phyloP scores from a whole-genome alignment of 495 filamentous ascomycete genomes.

The Penicillium simplicissimum region DNA sequence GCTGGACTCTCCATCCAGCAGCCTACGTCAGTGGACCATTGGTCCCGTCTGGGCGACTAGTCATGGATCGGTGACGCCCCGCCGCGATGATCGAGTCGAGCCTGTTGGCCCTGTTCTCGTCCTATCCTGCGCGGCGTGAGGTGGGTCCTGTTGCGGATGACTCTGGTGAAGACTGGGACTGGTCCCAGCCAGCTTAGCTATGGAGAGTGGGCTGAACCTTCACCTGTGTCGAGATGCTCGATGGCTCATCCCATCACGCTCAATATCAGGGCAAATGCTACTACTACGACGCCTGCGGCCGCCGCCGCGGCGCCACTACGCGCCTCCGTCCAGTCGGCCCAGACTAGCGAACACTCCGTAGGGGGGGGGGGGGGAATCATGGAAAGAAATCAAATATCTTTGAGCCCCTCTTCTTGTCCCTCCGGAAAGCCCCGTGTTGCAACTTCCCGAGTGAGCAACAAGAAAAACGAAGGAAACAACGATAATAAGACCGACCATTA shows the following conservation, averaged over 20 bases:
- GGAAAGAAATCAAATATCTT: not conserved
- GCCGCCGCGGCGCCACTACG: not conserved
- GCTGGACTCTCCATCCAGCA: conserved; percentile 19
- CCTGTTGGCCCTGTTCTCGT: conserved; percentile 27
- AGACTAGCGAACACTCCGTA: not conserved
- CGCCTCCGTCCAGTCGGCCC: not conserved
- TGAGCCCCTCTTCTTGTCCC: not conserved
- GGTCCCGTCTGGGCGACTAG: conserved; percentile 26
- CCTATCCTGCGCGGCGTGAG: conserved; percentile 6
- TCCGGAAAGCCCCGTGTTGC: not conserved
- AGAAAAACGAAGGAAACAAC: not conserved
- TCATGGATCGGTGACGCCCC: conserved; percentile 36
- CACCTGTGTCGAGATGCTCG: not conserved
- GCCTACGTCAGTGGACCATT: conserved; percentile 25
- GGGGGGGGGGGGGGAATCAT: not conserved
- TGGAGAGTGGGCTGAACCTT: conserved; percentile 20
- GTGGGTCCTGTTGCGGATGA: conserved; percentile 10
- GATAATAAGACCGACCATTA: not conserved
- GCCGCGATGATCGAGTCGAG: conserved; percentile 33
- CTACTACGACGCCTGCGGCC: not conserved
- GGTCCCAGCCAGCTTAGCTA: not conserved
- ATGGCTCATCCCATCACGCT: not conserved
- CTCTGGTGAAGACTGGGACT: not conserved
- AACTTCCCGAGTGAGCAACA: not conserved
- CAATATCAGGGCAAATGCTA: not conserved